Evolutionary conservation across 495 filamentous ascomycete species (phyloP), one percentile per base, ranked within the genome.

Genomic region (Durotheca rogersii): DNA sequence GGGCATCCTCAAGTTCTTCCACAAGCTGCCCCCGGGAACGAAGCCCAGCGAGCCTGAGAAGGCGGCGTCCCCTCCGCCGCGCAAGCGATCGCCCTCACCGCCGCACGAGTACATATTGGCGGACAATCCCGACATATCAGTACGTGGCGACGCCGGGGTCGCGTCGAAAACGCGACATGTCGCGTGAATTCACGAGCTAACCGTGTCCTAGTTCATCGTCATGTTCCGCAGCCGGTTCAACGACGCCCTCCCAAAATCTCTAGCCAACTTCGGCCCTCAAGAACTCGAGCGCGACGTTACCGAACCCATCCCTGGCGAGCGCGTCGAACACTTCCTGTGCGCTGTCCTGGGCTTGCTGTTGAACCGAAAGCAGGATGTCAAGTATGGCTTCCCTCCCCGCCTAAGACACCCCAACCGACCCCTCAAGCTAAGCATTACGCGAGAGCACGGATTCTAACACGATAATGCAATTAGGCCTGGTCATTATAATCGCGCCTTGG

Each of bases 321-420:
- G 87, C 57, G 84, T 91, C 23, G 92, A 96, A 72, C 78, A 82
- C 59, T 80, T 98, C 34, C 73, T 98, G 23, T 97, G 94, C 76
- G 89, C 89, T 58, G 72, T 98, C 34, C 69, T 98, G 15, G 82
- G 89, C 20, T 74, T 97, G 63, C 80, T 96, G 42, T 77, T 97
- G 54, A 98, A 98, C 63, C 83, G 93, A 61, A 97, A 97, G 77
- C 96, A 98, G 64, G 87, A 93, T 74, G 87, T 97, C 61, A 95
- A 97, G 93, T 98, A 81, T 71, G 90, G 76, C 53, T 52, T 55
- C 47, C 60, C 60, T 60, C 64, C 70, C 56, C 34, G 46, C 31
- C 17, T 4, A 27, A 9, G 4, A 4, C 23, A 4, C 23, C 23
- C 23, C 23, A 27, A 27, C 23, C n/a, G n/a, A 27, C 23, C 23